These are phyloP conservation scores for Fusarium avenaceum DNA, from an alignment of 2,329 filamentous ascomycete species.

Conservation along the genomic window DNA sequence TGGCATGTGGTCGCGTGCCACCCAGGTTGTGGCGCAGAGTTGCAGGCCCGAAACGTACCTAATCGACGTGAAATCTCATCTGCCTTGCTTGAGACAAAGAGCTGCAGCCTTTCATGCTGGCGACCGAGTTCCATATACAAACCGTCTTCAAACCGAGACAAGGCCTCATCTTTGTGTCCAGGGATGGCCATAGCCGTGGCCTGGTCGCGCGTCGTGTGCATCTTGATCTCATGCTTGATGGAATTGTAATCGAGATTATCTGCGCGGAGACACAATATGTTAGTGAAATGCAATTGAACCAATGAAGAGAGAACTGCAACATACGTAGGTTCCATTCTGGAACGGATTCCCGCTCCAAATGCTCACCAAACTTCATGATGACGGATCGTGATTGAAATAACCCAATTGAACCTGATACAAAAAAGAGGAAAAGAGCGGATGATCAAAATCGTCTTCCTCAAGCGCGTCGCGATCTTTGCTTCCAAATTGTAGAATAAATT, in stretches of 20 bases:
- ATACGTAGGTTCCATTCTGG: slow-evolving; percentile 84
- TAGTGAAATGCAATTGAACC: slow-evolving; percentile 2
- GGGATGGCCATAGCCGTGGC: slow-evolving; percentile 80
- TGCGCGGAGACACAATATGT: slow-evolving; percentile 57
- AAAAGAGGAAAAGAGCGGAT: neutral
- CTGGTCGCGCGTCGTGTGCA: slow-evolving; percentile 78
- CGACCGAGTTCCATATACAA: slow-evolving; percentile 78
- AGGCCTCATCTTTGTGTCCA: slow-evolving; percentile 71
- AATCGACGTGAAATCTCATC: slow-evolving; percentile 81
- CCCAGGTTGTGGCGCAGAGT: slow-evolving; percentile 17
- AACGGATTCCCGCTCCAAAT: slow-evolving; percentile 80
- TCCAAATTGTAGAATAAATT: neutral
- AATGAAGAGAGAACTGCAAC: slow-evolving; percentile 47
- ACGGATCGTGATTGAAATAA: neutral
- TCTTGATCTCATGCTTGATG: slow-evolving; percentile 86
- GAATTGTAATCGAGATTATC: slow-evolving; percentile 93
- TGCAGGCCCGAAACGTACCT: slow-evolving; percentile 60
- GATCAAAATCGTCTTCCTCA: slow-evolving; percentile 13
- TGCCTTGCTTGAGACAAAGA: slow-evolving; percentile 84
- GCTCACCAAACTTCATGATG: slow-evolving; percentile 61
- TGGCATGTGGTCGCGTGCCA: slow-evolving; percentile 34
- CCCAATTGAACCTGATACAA: neutral
- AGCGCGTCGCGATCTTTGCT: slow-evolving; percentile 13
- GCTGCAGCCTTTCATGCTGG: slow-evolving; percentile 81
- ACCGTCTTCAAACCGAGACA: slow-evolving; percentile 76